phyloP scores from a whole-genome alignment of 2,329 filamentous ascomycete species.

The Pseudogymnoascus sp. region DNA sequence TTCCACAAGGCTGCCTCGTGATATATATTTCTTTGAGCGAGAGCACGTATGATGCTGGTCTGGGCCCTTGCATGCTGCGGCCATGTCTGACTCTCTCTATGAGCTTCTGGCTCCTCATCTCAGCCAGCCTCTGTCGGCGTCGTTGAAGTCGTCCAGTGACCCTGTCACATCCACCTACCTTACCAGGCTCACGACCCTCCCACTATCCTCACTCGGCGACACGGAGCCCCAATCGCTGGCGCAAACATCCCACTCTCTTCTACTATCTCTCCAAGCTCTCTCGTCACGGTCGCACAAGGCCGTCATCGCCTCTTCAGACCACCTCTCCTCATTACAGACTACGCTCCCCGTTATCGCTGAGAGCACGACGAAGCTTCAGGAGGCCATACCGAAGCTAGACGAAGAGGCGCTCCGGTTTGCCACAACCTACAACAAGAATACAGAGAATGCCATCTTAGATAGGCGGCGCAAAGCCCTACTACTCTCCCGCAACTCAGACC shows the following conservation, averaged over 20 bases:
- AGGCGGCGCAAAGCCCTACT: slow-evolving; percentile 72
- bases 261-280: slow-evolving; percentile 76
- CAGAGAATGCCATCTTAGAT: slow-evolving; percentile 60
- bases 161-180: slow-evolving; percentile 62
- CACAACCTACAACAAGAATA: slow-evolving; percentile 68
- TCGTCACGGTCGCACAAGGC: slow-evolving; percentile 83
- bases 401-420: slow-evolving; percentile 72
- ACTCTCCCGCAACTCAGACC: slow-evolving; percentile 77
- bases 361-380: slow-evolving; percentile 58
- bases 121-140: slow-evolving; percentile 34
- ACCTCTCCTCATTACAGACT: slow-evolving; percentile 64
- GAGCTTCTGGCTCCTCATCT: slow-evolving; percentile 63
- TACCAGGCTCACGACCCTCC: slow-evolving; percentile 66
- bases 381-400: slow-evolving; percentile 72
- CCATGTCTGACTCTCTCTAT: slow-evolving; percentile 65
- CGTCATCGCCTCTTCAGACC: slow-evolving; percentile 72
- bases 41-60: slow-evolving; percentile 6
- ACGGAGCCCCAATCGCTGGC: slow-evolving; percentile 73
- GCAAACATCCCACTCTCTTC: slow-evolving; percentile 70
- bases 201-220: slow-evolving; percentile 62
- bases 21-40: background rate
- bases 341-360: slow-evolving; percentile 63
- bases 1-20: slow-evolving; percentile 8
- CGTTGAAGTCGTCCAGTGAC: slow-evolving; percentile 31
- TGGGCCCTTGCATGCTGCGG: slow-evolving; percentile 13